These are phyloP conservation scores for Starmerella cellae DNA, from an alignment of 805 yeast genomes.

Conservation along the genomic window DNA sequence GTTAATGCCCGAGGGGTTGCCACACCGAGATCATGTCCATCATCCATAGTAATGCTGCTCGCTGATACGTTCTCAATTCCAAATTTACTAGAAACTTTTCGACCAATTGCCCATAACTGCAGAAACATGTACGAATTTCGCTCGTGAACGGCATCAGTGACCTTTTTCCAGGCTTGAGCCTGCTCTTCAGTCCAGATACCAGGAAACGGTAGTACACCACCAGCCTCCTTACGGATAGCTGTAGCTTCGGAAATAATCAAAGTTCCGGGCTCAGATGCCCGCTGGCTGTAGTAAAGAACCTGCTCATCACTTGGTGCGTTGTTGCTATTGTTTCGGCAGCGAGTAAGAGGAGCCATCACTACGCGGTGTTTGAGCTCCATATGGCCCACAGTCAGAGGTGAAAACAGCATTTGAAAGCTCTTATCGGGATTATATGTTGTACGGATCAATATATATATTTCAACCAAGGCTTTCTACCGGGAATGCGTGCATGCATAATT, in stretches of 20 bases:
- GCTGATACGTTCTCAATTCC: conserved; percentile 29
- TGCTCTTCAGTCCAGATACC: conserved; percentile 26
- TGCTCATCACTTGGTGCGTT: conserved; percentile 36
- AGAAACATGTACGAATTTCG: conserved; percentile 29
- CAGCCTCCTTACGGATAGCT: conserved; percentile 31
- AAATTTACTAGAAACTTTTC: conserved; percentile 23
- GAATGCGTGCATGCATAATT: too few species aligned
- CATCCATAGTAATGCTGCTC: conserved; percentile 26
- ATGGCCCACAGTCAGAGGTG: conserved; percentile 29
- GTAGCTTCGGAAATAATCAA: conserved; percentile 50
- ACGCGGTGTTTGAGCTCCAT: conserved; percentile 30
- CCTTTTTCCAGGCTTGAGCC: conserved; percentile 27
- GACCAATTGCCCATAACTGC: conserved; percentile 40
- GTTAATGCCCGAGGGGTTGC: conserved; percentile 26
- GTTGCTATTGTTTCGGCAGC: conserved; percentile 29
- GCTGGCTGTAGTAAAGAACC: conserved; percentile 40
- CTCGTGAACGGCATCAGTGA: conserved; percentile 35
- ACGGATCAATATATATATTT: too few species aligned
- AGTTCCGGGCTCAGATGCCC: conserved; percentile 45
- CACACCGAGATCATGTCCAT: background rate
- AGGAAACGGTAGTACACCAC: conserved; percentile 28
- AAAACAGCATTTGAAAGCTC: conserved; percentile 20
- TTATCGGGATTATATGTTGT: background rate
- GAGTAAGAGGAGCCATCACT: conserved; percentile 39
- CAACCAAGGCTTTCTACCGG: too few species aligned